Conservation (phyloP, 345 rosid species). For the Pistacia vera region DNA sequence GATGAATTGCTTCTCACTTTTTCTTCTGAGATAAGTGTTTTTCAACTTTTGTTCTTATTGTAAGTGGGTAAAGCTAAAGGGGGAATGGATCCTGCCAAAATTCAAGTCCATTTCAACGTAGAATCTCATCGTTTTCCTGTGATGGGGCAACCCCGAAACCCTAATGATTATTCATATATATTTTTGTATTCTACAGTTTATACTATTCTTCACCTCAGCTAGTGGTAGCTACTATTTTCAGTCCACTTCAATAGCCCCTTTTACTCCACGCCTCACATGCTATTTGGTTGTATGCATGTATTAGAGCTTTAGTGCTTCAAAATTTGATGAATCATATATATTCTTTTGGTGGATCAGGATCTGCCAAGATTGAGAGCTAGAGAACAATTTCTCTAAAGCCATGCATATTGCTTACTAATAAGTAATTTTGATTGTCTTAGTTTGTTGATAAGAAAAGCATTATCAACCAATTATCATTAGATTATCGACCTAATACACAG, state of each 20-base stretch:
- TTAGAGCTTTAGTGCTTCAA: background rate
- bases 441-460: no score
- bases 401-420: background rate
- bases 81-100: conserved; percentile 5
- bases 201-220: background rate
- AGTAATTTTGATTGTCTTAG: no score
- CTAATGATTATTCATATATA: conserved; percentile 1
- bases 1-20: no score
- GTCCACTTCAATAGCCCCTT: conserved; percentile 12
- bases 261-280: background rate
- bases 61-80: no score
- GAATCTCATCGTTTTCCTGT: background rate
- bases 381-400: background rate
- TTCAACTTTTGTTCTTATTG: background rate
- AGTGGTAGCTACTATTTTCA: conserved; percentile 24
- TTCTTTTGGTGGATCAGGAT: no score
- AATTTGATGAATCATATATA: no score
- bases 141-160: conserved; percentile 9
- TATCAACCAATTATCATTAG: no score
- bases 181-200: background rate
- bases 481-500: no score
- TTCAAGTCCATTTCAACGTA: background rate
- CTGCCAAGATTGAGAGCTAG: background rate
- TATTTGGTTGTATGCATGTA: background rate
- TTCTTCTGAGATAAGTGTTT: background rate